Base-by-base conservation (phyloP, 768 basidiomycete genomes). In the Amanita thiersii region DNA sequence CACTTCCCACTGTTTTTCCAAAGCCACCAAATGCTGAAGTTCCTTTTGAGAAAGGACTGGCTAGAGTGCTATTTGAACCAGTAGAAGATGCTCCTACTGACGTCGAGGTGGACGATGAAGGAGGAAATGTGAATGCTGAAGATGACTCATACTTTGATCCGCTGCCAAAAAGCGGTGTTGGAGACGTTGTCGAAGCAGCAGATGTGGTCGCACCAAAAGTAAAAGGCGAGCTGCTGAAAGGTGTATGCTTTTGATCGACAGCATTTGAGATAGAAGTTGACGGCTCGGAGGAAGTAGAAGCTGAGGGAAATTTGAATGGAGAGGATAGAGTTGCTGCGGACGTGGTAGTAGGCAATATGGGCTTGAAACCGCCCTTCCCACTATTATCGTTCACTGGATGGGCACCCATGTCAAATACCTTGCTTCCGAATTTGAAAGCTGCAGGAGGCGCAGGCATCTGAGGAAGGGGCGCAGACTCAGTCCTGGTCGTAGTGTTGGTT, bases 391-490 rank as follows among this genome's bases (percentile, higher is more conserved):
- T n/a, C n/a, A 20, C 5, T 24, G 28, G 35, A n/a, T 15, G 33
- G 2, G 39, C 19, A 6, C 26, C 25, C 19, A 28, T 14, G n/a
- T 12, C 26, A 26, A 43, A 36, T 11, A 35, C 12, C 17, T 28
- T 37, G 18, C 14, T 34, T 17, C 35, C 34, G 14, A 45, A 45
- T 6, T 43, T 37, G 25, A 56, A 55, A 5, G 52, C 50, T 11
- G 56, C 26, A 1, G 70, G 67, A 24, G 68, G 63, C 24, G 64
- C 60, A 14, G 72, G 55, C 57, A 56, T 57, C n/a, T 47, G 37
- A 11, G 42, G 28, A 24, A 47, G 39, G 37, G 53, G 54, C 17
- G 50, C 31, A 24, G 48, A 8, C 7, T 48, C 34, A 31, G 40
- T 33, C 32, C 46, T 21, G n/a, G 45, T 33, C 17, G 4, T 5